phyloP scores from a whole-genome alignment of 257 asterid species.

The Paulownia fortunei region DNA sequence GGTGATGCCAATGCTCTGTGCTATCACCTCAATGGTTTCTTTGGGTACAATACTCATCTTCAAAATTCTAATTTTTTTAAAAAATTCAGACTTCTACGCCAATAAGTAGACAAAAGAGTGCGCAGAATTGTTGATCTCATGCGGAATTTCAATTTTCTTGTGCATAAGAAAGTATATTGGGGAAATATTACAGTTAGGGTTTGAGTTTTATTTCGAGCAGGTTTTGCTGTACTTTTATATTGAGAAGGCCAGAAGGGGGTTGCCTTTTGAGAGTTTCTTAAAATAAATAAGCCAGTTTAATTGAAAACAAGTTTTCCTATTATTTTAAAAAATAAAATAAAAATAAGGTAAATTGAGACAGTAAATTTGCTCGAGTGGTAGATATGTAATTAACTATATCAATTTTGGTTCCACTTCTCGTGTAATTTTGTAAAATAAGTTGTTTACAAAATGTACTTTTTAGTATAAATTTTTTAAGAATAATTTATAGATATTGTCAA shows the following conservation, averaged over 20 bases:
- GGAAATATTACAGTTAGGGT: slow-evolving; percentile 28
- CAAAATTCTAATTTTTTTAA: not conserved
- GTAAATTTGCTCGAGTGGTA: too few species aligned
- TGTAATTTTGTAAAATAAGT: too few species aligned
- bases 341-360: too few species aligned
- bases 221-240: not conserved
- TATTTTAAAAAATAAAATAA: too few species aligned
- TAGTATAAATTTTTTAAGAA: too few species aligned
- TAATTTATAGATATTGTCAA: too few species aligned
- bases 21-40: slow-evolving; percentile 85
- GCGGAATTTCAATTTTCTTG: not conserved
- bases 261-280: too few species aligned
- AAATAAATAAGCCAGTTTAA: too few species aligned
- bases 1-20: slow-evolving; percentile 86
- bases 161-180: not conserved
- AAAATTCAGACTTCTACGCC: not conserved
- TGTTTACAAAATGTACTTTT: too few species aligned
- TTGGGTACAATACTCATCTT: slow-evolving; percentile 84
- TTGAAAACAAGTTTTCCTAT: too few species aligned
- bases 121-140: not conserved
- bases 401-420: too few species aligned
- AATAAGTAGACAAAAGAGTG: not conserved
- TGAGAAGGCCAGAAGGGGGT: not conserved
- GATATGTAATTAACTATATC: too few species aligned
- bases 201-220: not conserved